Evolutionary conservation across 176 grass and related monocot species (phyloP).

Genomic region (Oryza officinalis): DNA sequence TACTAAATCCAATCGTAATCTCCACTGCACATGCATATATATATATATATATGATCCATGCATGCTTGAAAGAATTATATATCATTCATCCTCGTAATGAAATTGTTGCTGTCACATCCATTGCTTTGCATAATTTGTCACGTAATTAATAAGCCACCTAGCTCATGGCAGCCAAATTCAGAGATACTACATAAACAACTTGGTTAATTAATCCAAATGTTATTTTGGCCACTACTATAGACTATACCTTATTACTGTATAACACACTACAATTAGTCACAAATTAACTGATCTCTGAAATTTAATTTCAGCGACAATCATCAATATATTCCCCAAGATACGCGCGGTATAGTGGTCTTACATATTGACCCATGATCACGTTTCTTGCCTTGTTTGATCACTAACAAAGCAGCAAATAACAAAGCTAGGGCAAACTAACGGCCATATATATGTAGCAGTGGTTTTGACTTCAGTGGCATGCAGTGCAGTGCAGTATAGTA

Average conservation of each 20-base stretch:
- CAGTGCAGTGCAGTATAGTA: not conserved
- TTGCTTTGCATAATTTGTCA: no score
- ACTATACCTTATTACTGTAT: no score
- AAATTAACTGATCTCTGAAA: not conserved
- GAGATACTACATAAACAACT: no score
- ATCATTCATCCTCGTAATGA: no score
- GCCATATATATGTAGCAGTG: not conserved
- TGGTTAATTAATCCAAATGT: no score
- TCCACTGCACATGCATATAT: not conserved
- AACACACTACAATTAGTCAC: not conserved
- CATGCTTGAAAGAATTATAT: no score
- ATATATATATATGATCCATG: no score
- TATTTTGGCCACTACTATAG: no score
- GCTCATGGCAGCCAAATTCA: no score
- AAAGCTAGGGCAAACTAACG: not conserved
- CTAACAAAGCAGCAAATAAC: slow-evolving; percentile 10
- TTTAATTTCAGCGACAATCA: not conserved
- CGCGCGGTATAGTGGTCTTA: not conserved
- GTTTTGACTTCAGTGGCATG: slow-evolving; percentile 18
- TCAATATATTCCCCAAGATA: not conserved
- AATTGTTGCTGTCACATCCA: no score
- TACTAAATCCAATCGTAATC: not conserved
- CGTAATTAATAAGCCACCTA: no score
- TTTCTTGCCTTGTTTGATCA: slow-evolving; percentile 3
- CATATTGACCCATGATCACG: not conserved